Evolutionary conservation across 2,329 filamentous ascomycete genomes (phyloP).

Genomic region (Pseudocercospora fijiensis): DNA sequence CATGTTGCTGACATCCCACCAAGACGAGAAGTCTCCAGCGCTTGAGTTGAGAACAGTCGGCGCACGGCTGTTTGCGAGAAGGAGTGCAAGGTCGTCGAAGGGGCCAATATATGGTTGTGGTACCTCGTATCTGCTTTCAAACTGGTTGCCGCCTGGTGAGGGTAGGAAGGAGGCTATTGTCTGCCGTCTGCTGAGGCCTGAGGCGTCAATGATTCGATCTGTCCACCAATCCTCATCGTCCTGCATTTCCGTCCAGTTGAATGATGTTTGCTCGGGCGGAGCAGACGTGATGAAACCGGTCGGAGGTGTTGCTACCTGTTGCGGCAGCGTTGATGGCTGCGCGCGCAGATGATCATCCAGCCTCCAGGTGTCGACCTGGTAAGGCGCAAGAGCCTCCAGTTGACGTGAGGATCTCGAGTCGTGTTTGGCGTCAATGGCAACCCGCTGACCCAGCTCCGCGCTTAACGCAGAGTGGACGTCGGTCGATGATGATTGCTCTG

Average conservation of each 20-base stretch:
- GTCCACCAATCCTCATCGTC: conserved; percentile 1
- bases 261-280: not conserved
- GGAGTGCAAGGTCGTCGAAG: conserved; percentile 14
- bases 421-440: not conserved
- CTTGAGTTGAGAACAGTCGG: not conserved
- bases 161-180: conserved; percentile 13
- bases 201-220: not conserved
- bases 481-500: conserved; percentile 8
- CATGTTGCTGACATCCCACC: conserved; percentile 2
- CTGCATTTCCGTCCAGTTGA: not conserved
- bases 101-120: conserved; percentile 8
- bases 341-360: conserved; percentile 6
- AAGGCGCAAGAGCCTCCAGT: not conserved
- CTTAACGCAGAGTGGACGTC: not conserved
- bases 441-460: not conserved
- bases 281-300: not conserved
- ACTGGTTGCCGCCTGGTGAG: not conserved
- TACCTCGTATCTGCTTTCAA: conserved; percentile 10
- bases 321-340: not conserved
- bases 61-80: conserved; percentile 6
- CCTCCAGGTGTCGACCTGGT: conserved; percentile 16
- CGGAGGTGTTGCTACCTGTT: not conserved
- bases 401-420: not conserved
- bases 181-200: conserved; percentile 14
- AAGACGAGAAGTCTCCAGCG: conserved; percentile 5